Percentiles rank a stretch among this genome's conserved stretches.
Evolutionary conservation across 345 rosid species (phyloP).

Genomic region (Brassica nigra): DNA sequence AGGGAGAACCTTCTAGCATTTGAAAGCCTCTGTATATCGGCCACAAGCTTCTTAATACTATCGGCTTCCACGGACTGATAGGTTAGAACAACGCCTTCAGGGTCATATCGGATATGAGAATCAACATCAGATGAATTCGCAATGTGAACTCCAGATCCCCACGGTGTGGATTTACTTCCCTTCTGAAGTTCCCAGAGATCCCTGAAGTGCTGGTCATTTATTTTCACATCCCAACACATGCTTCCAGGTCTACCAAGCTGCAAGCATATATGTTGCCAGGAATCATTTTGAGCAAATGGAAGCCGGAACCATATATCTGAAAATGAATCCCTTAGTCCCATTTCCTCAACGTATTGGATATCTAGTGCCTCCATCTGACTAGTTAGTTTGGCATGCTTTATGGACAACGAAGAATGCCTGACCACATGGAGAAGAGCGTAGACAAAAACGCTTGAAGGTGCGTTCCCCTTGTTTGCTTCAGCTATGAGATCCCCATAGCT

Average conservation of each 20-base stretch:
- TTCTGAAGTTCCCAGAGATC: slow-evolving; percentile 98
- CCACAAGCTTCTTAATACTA: slow-evolving; percentile 90
- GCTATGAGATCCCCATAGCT: slow-evolving; percentile 82
- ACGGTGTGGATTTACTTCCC: slow-evolving; percentile 71
- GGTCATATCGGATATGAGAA: slow-evolving; percentile 90
- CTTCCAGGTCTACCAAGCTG: slow-evolving; percentile 98
- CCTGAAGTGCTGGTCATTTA: slow-evolving; percentile 93
- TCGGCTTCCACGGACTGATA: slow-evolving; percentile 91
- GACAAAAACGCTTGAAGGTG: slow-evolving; percentile 76
- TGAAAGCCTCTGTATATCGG: slow-evolving; percentile 89
- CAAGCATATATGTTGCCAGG: slow-evolving; percentile 94
- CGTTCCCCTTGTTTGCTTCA: slow-evolving; percentile 95
- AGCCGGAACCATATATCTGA: slow-evolving; percentile 96
- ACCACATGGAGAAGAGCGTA: slow-evolving; percentile 92
- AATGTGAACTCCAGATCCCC: slow-evolving; percentile 95
- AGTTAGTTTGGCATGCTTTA: slow-evolving; percentile 92
- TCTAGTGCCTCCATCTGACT: slow-evolving; percentile 92
- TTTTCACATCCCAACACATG: slow-evolving; percentile 98
- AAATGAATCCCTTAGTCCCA: slow-evolving; percentile 67
- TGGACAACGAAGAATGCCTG: slow-evolving; percentile 88
- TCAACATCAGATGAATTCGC: slow-evolving; percentile 93
- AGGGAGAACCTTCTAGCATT: slow-evolving; percentile 95
- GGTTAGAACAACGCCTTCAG: slow-evolving; percentile 92
- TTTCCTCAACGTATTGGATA: slow-evolving; percentile 92
- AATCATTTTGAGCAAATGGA: slow-evolving; percentile 75